Evolutionary conservation across 495 filamentous ascomycete genomes (phyloP).

Genomic region (Acidomyces sp.): DNA sequence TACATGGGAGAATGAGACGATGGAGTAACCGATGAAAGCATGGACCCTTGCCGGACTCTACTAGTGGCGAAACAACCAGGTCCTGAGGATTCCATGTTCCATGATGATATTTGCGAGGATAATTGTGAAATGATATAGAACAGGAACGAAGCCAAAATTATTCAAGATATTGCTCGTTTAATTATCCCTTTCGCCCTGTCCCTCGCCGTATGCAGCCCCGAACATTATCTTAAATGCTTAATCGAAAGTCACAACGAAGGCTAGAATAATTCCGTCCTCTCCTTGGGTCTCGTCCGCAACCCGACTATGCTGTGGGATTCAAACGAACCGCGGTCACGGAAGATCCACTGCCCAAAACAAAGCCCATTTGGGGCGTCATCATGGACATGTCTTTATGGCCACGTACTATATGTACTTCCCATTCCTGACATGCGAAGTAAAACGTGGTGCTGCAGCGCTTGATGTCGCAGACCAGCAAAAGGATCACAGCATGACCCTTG

Average conservation of each 20-base stretch:
- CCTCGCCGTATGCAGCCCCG: constrained; percentile 12
- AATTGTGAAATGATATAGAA: constrained; percentile 9
- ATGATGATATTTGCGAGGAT: constrained; percentile 7
- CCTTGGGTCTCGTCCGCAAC: constrained; percentile 20
- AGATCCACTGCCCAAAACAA: constrained; percentile 31
- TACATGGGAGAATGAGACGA: too few species aligned
- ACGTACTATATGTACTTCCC: constrained; percentile 34
- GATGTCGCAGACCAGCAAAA: constrained; percentile 30
- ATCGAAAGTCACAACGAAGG: constrained; percentile 18
- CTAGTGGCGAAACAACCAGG: constrained; percentile 23
- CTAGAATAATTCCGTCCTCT: constrained; percentile 17
- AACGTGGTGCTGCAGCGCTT: constrained; percentile 26
- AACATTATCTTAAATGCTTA: not conserved
- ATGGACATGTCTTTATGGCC: too few species aligned
- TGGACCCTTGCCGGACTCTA: constrained; percentile 22
- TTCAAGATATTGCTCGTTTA: constrained; percentile 18
- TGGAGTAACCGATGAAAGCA: constrained; percentile 24
- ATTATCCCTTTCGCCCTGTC: constrained; percentile 18
- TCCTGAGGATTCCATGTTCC: constrained; percentile 29
- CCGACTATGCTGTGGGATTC: constrained; percentile 27
- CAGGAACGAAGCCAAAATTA: constrained; percentile 16
- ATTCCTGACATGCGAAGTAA: constrained; percentile 32
- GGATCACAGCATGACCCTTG: constrained; percentile 32
- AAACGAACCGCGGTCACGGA: constrained; percentile 31
- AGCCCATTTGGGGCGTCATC: constrained; percentile 28